Evolutionary conservation across 495 filamentous ascomycete genomes (phyloP).

Genomic region (Penicillium egyptiacum): DNA sequence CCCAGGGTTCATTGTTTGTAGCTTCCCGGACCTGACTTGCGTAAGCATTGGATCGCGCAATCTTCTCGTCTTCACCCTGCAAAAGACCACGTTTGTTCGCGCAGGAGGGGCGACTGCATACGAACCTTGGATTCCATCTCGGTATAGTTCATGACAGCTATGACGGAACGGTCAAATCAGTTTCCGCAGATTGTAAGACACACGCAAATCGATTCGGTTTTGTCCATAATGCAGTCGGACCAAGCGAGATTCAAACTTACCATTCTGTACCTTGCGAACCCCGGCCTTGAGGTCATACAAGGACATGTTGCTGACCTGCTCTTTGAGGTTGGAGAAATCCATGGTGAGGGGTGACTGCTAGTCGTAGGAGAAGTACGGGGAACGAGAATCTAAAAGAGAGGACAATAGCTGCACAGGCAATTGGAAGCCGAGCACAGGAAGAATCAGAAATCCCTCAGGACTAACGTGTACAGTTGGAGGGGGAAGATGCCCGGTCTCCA

Average conservation of each 20-base stretch:
- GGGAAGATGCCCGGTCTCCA: conserved; percentile 31
- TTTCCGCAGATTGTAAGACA: conserved; percentile 8
- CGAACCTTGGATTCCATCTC: conserved; percentile 97
- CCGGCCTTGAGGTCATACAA: conserved; percentile 97
- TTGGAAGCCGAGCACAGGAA: conserved; percentile 17
- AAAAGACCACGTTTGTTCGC: conserved; percentile 6
- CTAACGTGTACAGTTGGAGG: conserved; percentile 20
- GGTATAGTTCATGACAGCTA: conserved; percentile 99
- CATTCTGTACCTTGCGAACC: conserved; percentile 98
- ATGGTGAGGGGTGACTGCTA: conserved; percentile 49
- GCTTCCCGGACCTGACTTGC: conserved; percentile 78
- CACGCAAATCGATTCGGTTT: conserved; percentile 16
- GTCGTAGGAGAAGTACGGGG: conserved; percentile 17
- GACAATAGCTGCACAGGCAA: conserved; percentile 8
- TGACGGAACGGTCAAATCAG: conserved; percentile 22
- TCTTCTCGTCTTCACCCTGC: conserved; percentile 1
- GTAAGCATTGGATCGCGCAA: conserved; percentile 23
- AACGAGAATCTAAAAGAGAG: conserved; percentile 6
- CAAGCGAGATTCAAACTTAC: conserved; percentile 47
- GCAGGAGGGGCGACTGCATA: conserved; percentile 18
- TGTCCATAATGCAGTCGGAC: background rate
- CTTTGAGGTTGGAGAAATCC: conserved; percentile 83
- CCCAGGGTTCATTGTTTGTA: conserved; percentile 98
- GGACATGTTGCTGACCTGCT: conserved; percentile 89
- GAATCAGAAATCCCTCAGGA: conserved; percentile 22